Evolutionary conservation across 1,139 yeast genomes (phyloP).

Genomic region (Lodderomyces metapsilosis): DNA sequence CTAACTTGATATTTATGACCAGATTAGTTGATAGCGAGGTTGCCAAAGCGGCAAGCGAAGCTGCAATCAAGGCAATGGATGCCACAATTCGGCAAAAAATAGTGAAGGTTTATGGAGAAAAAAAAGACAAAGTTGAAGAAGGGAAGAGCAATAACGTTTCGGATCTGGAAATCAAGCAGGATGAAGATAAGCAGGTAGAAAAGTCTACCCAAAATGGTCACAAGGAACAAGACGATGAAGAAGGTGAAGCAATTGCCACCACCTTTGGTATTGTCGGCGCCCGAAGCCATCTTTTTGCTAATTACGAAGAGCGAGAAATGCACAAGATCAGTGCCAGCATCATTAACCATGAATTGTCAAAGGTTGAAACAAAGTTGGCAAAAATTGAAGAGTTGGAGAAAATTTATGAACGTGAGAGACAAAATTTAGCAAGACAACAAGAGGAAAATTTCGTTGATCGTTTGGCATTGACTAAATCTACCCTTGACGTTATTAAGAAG

Average conservation of each 20-base stretch:
- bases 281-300: slow-evolving; percentile 78
- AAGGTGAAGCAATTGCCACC: slow-evolving; percentile 41
- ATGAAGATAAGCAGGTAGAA: slow-evolving; percentile 17
- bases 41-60: slow-evolving; percentile 76
- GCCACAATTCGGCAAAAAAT: slow-evolving; percentile 43
- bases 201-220: slow-evolving; percentile 19
- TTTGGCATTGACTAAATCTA: slow-evolving; percentile 64
- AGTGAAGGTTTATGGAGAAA: slow-evolving; percentile 19
- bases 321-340: slow-evolving; percentile 56
- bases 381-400: slow-evolving; percentile 74
- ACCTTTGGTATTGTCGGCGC: slow-evolving; percentile 74
- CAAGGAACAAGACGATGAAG: slow-evolving; percentile 7
- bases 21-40: slow-evolving; percentile 84
- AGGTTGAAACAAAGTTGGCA: slow-evolving; percentile 72
- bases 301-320: slow-evolving; percentile 80
- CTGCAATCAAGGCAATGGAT: slow-evolving; percentile 61
- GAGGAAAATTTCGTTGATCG: slow-evolving; percentile 81
- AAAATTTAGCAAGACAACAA: slow-evolving; percentile 70
- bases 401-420: slow-evolving; percentile 75
- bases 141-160: slow-evolving; percentile 5
- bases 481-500: slow-evolving; percentile 50
- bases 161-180: slow-evolving; percentile 50
- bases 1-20: slow-evolving; percentile 83
- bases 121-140: slow-evolving; percentile 19
- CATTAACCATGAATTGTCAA: slow-evolving; percentile 68